phyloP scores from a whole-genome alignment of 306 rosid genomes.

The Hylodesmum podocarpum region DNA sequence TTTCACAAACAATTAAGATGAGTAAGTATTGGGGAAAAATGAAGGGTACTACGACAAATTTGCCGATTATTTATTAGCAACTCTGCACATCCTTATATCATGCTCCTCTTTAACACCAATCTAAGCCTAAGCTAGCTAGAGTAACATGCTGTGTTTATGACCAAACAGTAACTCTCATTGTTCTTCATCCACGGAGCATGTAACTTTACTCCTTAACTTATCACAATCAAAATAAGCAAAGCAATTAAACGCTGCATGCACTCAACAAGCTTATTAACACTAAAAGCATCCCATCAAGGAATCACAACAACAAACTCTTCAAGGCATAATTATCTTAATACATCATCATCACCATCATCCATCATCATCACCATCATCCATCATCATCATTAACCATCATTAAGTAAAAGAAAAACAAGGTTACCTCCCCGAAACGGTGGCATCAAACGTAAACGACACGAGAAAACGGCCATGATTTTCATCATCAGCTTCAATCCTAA shows the following conservation, averaged over 20 bases:
- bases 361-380: slow-evolving; percentile 10
- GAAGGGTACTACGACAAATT: no score
- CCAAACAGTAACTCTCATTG: neutral
- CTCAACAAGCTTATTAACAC: neutral
- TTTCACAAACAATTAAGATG: no score
- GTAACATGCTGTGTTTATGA: neutral
- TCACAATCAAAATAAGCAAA: slow-evolving; percentile 1
- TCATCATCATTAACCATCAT: no score
- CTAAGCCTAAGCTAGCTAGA: slow-evolving; percentile 1
- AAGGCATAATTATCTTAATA: neutral
- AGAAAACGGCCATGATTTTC: slow-evolving; percentile 68
- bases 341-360: neutral
- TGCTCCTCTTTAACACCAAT: neutral
- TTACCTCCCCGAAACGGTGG: slow-evolving; percentile 89
- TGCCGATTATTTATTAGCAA: neutral
- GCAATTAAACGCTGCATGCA: neutral
- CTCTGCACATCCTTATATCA: neutral
- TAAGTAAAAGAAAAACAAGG: neutral
- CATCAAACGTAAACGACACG: slow-evolving; percentile 77
- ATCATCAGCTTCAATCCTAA: slow-evolving; percentile 72
- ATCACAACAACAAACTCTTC: neutral
- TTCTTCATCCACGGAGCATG: neutral
- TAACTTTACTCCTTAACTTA: neutral
- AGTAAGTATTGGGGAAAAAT: no score
- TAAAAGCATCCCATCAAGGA: neutral